These are phyloP conservation scores for Phytophthora multivora DNA, from an alignment of 352 stramenopile genomes.

Conservation along the genomic window DNA sequence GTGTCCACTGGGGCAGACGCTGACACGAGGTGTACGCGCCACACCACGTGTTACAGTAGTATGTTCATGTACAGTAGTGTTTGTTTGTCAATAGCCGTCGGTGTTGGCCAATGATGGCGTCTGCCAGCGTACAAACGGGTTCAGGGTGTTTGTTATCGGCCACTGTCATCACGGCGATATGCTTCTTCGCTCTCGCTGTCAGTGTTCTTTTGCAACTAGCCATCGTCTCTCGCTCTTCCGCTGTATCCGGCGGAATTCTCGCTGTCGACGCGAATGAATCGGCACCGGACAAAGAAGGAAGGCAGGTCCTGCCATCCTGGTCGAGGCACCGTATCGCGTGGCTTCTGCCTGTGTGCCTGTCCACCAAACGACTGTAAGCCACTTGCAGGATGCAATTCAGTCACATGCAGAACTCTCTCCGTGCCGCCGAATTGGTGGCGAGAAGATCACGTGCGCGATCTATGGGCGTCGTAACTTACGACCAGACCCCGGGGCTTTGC, in stretches of 20 bases:
- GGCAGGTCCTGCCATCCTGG: not conserved
- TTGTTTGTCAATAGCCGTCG: not conserved
- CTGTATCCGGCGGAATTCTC: not conserved
- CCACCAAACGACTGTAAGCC: not conserved
- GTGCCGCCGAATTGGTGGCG: not conserved
- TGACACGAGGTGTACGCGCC: not conserved
- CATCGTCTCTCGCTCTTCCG: no score
- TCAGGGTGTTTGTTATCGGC: not conserved
- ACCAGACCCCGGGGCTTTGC: conserved; percentile 15
- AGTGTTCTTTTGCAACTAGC: not conserved
- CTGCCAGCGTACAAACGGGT: conserved; percentile 1
- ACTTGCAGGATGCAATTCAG: conserved; percentile 20
- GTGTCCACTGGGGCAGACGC: not conserved
- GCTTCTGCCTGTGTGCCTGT: not conserved
- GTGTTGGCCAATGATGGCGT: not conserved
- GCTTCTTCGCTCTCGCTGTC: not conserved
- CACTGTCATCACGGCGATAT: not conserved
- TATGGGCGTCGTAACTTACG: conserved; percentile 21
- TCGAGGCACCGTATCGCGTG: conserved; percentile 1
- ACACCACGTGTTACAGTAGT: no score
- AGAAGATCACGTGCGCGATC: conserved; percentile 12
- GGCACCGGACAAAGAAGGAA: not conserved
- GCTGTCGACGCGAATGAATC: not conserved
- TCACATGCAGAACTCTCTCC: conserved; percentile 2
- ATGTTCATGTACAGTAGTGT: no score